Evolutionary conservation across 2,329 filamentous ascomycete genomes (phyloP).

Genomic region (Talaromyces funiculosus): DNA sequence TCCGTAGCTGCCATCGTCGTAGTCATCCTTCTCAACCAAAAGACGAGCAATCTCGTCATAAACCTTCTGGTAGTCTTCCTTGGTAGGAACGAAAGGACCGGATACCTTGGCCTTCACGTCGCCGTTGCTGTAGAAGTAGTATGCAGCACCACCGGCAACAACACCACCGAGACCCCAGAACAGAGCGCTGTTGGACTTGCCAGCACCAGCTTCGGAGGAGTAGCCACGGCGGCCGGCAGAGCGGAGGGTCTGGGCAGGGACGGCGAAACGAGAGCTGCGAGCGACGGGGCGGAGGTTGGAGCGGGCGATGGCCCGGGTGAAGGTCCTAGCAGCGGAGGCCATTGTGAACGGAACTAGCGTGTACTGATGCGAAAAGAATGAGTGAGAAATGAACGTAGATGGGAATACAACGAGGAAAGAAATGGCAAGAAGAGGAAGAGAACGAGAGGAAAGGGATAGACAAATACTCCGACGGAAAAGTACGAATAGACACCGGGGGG

Average conservation of each 20-base stretch:
- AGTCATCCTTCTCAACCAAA: slow-evolving; percentile 85
- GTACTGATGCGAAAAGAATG: neutral
- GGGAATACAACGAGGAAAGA: neutral
- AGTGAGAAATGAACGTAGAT: neutral
- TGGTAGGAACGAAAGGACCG: slow-evolving; percentile 65
- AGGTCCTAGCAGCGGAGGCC: slow-evolving; percentile 38
- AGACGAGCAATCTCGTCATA: slow-evolving; percentile 78
- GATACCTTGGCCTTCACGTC: slow-evolving; percentile 39
- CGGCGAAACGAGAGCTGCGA: slow-evolving; percentile 55
- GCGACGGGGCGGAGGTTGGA: slow-evolving; percentile 39
- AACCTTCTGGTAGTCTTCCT: slow-evolving; percentile 90
- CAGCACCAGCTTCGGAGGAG: slow-evolving; percentile 59
- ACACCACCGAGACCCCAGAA: slow-evolving; percentile 56
- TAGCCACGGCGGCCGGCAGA: slow-evolving; percentile 72
- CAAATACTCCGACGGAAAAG: neutral
- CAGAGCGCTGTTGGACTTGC: slow-evolving; percentile 48
- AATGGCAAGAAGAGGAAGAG: neutral
- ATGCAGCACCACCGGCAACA: slow-evolving; percentile 58
- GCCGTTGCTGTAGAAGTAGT: slow-evolving; percentile 57
- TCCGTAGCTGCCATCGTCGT: slow-evolving; percentile 94
- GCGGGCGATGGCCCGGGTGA: slow-evolving; percentile 40
- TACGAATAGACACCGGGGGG: neutral
- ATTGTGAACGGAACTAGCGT: slow-evolving; percentile 25
- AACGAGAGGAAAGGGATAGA: neutral
- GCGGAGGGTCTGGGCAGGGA: slow-evolving; percentile 62